Evolutionary conservation across 75 land plant genomes (phyloP).

Genomic region (Larix kaempferi): DNA sequence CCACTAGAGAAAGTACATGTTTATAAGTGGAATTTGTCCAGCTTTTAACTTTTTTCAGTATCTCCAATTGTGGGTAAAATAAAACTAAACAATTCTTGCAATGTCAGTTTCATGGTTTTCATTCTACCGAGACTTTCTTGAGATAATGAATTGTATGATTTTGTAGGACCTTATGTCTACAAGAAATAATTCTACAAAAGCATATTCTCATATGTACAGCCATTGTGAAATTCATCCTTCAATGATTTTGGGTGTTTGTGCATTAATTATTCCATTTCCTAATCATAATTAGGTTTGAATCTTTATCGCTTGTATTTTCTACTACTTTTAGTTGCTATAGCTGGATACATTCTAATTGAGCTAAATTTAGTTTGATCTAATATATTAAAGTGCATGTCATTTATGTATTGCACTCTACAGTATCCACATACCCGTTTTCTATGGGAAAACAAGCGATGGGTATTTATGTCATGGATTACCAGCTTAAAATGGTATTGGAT

Average conservation of each 20-base stretch:
- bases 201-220: conserved; percentile 86
- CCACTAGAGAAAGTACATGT: too few species aligned
- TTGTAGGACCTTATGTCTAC: conserved; percentile 90
- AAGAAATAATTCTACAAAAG: conserved; percentile 50
- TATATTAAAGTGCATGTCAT: neutral
- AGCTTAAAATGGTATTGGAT: conserved; percentile 77
- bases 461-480: conserved; percentile 97
- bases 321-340: neutral
- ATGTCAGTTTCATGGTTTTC: too few species aligned
- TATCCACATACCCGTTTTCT: conserved; percentile 97
- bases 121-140: neutral
- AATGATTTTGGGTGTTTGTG: conserved; percentile 96
- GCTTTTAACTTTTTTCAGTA: too few species aligned
- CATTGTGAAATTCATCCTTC: conserved; percentile 99
- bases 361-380: neutral
- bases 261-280: conserved; percentile 98
- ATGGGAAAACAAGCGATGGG: conserved; percentile 99
- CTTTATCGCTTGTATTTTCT: neutral
- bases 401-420: conserved; percentile 30
- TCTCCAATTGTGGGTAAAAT: too few species aligned
- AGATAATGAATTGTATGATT: neutral
- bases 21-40: too few species aligned
- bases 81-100: too few species aligned
- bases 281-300: conserved; percentile 89
- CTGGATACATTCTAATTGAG: neutral